phyloP scores from a whole-genome alignment of 2,329 filamentous ascomycete genomes.

The Apiospora arundinis region DNA sequence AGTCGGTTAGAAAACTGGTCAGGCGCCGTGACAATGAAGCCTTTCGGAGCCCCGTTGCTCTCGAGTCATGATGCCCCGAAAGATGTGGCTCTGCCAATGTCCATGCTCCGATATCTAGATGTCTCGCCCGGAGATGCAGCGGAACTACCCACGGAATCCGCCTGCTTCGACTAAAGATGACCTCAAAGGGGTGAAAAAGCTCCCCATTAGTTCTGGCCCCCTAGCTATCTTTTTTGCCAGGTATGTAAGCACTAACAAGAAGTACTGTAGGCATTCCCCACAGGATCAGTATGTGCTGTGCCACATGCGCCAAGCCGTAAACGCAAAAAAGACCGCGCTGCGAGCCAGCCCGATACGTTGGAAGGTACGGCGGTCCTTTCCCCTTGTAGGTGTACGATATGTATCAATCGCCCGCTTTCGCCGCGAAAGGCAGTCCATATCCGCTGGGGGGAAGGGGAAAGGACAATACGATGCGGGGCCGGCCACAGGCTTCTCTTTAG shows the following conservation, averaged over 20 bases:
- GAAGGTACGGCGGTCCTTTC: not conserved
- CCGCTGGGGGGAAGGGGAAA: not conserved
- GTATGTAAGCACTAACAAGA: not conserved
- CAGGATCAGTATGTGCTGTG: not conserved
- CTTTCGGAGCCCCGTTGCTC: not conserved
- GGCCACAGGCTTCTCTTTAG: no score
- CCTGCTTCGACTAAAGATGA: not conserved
- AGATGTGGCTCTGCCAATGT: not conserved
- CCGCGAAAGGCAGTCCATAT: not conserved
- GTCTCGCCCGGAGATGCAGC: not conserved
- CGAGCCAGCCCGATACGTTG: not conserved
- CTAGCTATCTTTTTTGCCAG: not conserved
- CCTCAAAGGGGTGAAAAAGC: not conserved
- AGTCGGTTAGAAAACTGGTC: no score
- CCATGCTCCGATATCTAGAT: not conserved
- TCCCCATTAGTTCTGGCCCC: not conserved
- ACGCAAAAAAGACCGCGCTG: not conserved
- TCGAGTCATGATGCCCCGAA: not conserved
- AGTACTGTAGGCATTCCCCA: not conserved
- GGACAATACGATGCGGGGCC: not conserved
- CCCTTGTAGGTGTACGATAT: not conserved
- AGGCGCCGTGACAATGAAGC: no score
- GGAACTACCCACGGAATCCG: not conserved
- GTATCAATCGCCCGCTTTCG: not conserved
- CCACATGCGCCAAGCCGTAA: not conserved